Conservation (phyloP, 2,329 filamentous ascomycete species). For the Fusarium burgessii region DNA sequence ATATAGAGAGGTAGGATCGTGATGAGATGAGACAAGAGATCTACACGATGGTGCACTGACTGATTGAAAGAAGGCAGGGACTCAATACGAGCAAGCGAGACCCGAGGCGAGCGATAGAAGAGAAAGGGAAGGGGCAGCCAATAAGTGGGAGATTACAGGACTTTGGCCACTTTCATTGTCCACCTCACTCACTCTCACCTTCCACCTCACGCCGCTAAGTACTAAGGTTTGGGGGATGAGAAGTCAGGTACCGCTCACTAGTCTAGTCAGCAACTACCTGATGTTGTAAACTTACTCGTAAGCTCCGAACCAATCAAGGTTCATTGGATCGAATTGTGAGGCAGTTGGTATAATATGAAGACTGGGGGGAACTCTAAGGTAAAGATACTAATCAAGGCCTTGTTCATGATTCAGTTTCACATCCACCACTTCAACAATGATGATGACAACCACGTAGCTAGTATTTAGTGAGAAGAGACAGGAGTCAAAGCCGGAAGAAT, state of each 20-base stretch:
- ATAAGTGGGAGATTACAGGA: slow-evolving; percentile 42
- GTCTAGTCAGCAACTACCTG: slow-evolving; percentile 14
- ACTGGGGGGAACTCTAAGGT: neutral
- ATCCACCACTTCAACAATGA: slow-evolving; percentile 12
- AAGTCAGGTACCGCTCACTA: slow-evolving; percentile 2
- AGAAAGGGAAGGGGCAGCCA: slow-evolving; percentile 4
- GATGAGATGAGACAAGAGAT: slow-evolving; percentile 23
- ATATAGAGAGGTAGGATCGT: slow-evolving; percentile 8
- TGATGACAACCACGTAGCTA: slow-evolving; percentile 3
- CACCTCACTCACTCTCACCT: slow-evolving; percentile 11
- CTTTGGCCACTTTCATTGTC: slow-evolving; percentile 16
- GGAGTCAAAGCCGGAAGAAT: neutral
- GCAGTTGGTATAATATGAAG: neutral
- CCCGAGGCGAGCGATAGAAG: slow-evolving; percentile 14
- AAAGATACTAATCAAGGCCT: slow-evolving; percentile 1
- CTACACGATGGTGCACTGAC: slow-evolving; percentile 12
- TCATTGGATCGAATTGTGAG: slow-evolving; percentile 12
- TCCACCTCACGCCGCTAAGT: neutral
- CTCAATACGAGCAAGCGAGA: slow-evolving; percentile 15
- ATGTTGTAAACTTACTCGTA: slow-evolving; percentile 1
- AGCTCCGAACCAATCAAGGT: slow-evolving; percentile 17
- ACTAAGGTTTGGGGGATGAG: slow-evolving; percentile 7
- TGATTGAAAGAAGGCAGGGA: slow-evolving; percentile 1
- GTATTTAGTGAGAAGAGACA: neutral
- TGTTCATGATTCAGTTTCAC: slow-evolving; percentile 25